Percentiles rank a stretch among this genome's conserved stretches.
Conservation (phyloP, 2,329 filamentous ascomycete genomes). For the Metarhizium humberi region DNA sequence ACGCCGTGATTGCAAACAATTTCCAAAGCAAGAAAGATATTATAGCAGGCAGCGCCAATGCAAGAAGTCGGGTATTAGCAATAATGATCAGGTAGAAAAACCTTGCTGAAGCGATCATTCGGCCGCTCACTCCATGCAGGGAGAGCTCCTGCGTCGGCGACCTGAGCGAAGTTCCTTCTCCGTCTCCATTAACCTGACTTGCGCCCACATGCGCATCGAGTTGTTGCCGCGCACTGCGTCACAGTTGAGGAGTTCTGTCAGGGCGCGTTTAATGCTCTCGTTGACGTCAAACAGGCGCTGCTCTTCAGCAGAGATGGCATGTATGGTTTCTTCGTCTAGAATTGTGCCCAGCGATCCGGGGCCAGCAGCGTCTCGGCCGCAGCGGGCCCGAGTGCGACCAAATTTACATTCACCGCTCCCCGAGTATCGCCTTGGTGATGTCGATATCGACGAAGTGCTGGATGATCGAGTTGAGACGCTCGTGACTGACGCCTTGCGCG, state of each 20-base stretch:
- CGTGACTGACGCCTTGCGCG: constrained; percentile 23
- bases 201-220: constrained; percentile 48
- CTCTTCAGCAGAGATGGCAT: constrained; percentile 42
- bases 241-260: constrained; percentile 55
- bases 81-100: not conserved
- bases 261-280: constrained; percentile 50
- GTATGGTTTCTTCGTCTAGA: constrained; percentile 36
- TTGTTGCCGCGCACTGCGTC: constrained; percentile 41
- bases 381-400: constrained; percentile 19
- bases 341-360: constrained; percentile 28
- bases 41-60: not conserved
- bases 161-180: constrained; percentile 48
- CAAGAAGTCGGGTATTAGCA: not conserved
- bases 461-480: constrained; percentile 33
- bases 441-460: constrained; percentile 49
- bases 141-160: constrained; percentile 36
- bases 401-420: constrained; percentile 18
- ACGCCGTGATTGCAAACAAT: constrained; percentile 2
- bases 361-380: constrained; percentile 21
- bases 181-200: constrained; percentile 49
- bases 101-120: not conserved
- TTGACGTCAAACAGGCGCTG: constrained; percentile 46
- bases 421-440: constrained; percentile 38
- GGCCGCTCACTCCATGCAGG: constrained; percentile 15
- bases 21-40: not conserved